A percentile compares a stretch with the other conserved stretches of the same genome.
These are phyloP conservation scores for Talaromyces atroroseus DNA, from an alignment of 2,329 filamentous ascomycete genomes.

Conservation along the genomic window DNA sequence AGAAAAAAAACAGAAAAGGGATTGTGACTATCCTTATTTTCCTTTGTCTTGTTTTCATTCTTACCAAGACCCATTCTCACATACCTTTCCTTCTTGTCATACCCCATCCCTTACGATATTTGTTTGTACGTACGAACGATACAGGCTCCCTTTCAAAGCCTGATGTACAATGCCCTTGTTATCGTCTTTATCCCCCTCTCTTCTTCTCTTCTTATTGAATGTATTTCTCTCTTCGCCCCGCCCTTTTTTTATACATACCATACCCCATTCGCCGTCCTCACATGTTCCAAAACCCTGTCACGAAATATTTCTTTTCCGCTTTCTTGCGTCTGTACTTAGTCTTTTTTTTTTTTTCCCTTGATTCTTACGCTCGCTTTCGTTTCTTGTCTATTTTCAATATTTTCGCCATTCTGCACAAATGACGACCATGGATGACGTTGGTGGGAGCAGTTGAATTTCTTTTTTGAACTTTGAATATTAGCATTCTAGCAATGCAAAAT, in stretches of 20 bases:
- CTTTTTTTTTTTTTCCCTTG: conserved; percentile 1
- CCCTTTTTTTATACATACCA: conserved; percentile 16
- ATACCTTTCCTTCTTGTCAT: conserved; percentile 9
- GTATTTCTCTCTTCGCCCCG: conserved; percentile 17
- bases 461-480: neutral
- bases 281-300: conserved; percentile 5
- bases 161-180: conserved; percentile 16
- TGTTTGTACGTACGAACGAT: conserved; percentile 14
- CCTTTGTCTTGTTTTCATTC: neutral
- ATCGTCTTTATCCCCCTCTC: neutral
- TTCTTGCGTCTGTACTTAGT: neutral
- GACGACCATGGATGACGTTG: conserved; percentile 13
- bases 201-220: conserved; percentile 1
- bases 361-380: neutral
- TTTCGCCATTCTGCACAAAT: conserved; percentile 14
- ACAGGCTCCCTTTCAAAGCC: conserved; percentile 11
- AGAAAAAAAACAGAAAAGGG: neutral
- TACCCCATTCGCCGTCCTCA: conserved; percentile 16
- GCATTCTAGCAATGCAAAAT: neutral
- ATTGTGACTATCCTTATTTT: conserved; percentile 7
- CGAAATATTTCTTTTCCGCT: neutral
- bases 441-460: conserved; percentile 8
- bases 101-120: conserved; percentile 14
- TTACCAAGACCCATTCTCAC: neutral
- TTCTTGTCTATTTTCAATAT: conserved; percentile 6